These are phyloP conservation scores for Penicillium robsamsonii DNA, from an alignment of 495 filamentous ascomycete genomes.

Conservation along the genomic window DNA sequence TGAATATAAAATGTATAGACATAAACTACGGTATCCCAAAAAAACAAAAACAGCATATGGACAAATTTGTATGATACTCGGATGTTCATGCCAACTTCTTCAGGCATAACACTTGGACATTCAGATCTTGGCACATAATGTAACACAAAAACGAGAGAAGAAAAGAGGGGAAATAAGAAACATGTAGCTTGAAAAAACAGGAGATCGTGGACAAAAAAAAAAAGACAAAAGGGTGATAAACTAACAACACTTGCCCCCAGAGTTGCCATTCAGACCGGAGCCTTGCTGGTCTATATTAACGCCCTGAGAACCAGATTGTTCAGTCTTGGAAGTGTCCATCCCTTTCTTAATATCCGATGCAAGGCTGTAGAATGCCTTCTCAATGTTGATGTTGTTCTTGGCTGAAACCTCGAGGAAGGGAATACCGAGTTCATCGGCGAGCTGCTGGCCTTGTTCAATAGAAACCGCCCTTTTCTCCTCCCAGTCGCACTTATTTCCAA, in stretches of 20 bases:
- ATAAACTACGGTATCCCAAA: slow-evolving; percentile 2
- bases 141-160: slow-evolving; percentile 7
- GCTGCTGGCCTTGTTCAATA: slow-evolving; percentile 86
- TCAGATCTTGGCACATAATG: slow-evolving; percentile 24
- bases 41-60: slow-evolving; percentile 12
- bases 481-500: slow-evolving; percentile 99
- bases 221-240: slow-evolving; percentile 19
- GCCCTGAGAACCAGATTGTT: slow-evolving; percentile 60
- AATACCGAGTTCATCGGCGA: slow-evolving; percentile 95
- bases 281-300: slow-evolving; percentile 69
- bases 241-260: slow-evolving; percentile 87
- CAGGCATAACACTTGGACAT: slow-evolving; percentile 19
- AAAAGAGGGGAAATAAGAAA: slow-evolving; percentile 11
- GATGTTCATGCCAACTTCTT: slow-evolving; percentile 21
- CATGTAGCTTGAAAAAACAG: background rate
- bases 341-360: slow-evolving; percentile 96
- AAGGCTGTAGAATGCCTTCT: slow-evolving; percentile 96
- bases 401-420: slow-evolving; percentile 98
- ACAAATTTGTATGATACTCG: slow-evolving; percentile 27
- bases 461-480: slow-evolving; percentile 96
- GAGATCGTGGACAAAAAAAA: slow-evolving; percentile 8
- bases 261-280: slow-evolving; percentile 55
- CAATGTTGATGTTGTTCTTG: slow-evolving; percentile 99
- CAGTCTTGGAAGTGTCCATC: slow-evolving; percentile 70
- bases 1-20: background rate